Base-by-base conservation (phyloP, 441 rosid species). In the Croton laevigatus region DNA sequence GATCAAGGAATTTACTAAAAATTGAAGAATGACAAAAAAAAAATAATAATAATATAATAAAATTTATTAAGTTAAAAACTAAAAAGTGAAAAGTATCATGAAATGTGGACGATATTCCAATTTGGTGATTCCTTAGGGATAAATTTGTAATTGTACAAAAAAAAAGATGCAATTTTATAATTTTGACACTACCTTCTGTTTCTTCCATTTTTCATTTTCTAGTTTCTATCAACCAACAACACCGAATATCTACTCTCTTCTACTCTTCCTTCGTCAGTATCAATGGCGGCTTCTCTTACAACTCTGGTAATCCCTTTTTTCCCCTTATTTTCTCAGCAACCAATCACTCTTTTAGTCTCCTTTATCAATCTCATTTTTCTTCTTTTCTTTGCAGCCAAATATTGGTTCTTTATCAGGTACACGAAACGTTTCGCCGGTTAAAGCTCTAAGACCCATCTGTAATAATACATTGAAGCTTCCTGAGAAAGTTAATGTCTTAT, bases 241-340 rank as follows among this genome's bases (percentile, higher is more conserved):
- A 16, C 37, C 46, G 19, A 27, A 45, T 11, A 46, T 27, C 32
- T 16, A 8, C 10, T 10, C 19, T 3, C 40, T 53, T 55, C 14
- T 9, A n/a, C 64, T 1, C 70, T 54, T 13, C 0, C 27, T 14
- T 40, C 37, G 9, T 3, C 34, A 11, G 16, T 59, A 10, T 59
- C 70, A 71, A 91, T 91, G 97, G 95, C 95, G 78, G 69, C 87
- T 67, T 65, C 84, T 1, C 77, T 82, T 65, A 57, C 85, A 70
- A 76, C 86, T 70, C 79, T 80, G 87, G 96, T 91, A 67, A 60
- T 76, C 58, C 20, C 5, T 22, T 53, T 53, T 49, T 17, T 17
- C 3, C n/a, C 22, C 48, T 58, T 27, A 0, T 22, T 66, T 67
- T 61, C 73, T 32, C 34, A 22, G 16, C 44, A 27, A 5, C 51